A percentile compares a stretch with the other conserved stretches of the same genome.
phyloP scores from a whole-genome alignment of 1,139 yeast genomes.

The Blastobotrys indianensis region DNA sequence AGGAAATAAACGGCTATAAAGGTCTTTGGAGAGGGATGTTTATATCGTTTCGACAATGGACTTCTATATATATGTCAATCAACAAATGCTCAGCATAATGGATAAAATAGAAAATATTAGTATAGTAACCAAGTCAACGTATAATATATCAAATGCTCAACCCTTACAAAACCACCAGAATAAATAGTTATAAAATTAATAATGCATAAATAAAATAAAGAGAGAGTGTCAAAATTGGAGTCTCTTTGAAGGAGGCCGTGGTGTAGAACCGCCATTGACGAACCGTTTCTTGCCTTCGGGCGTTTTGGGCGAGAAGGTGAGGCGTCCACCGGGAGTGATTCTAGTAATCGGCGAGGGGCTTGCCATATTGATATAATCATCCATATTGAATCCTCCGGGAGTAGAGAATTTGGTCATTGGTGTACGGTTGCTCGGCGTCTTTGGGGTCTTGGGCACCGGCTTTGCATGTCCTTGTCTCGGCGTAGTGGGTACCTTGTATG shows the following conservation, averaged over 20 bases:
- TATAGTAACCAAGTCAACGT: too few species aligned
- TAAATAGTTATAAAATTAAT: not conserved
- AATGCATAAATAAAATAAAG: not conserved
- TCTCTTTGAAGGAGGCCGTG: slow-evolving; percentile 15
- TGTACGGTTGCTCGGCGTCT: slow-evolving; percentile 12
- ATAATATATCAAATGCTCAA: too few species aligned
- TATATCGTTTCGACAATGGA: too few species aligned
- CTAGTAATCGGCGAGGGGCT: slow-evolving; percentile 56
- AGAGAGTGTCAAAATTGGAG: slow-evolving; percentile 14
- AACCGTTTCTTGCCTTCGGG: not conserved
- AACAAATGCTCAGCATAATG: too few species aligned
- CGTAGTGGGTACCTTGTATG: not conserved
- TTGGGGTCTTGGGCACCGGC: slow-evolving; percentile 8
- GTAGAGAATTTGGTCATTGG: slow-evolving; percentile 29
- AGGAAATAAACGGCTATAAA: too few species aligned
- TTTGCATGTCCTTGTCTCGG: too few species aligned
- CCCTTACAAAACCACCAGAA: not conserved
- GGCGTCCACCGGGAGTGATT: slow-evolving; percentile 6
- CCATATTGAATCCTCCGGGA: slow-evolving; percentile 67
- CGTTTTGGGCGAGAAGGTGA: not conserved
- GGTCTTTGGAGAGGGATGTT: too few species aligned
- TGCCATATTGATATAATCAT: slow-evolving; percentile 71
- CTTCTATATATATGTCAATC: too few species aligned
- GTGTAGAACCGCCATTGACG: not conserved
- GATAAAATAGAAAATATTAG: too few species aligned